Evolutionary conservation across 2,329 filamentous ascomycete species (phyloP).

Genomic region (Ophiostoma piceae): DNA sequence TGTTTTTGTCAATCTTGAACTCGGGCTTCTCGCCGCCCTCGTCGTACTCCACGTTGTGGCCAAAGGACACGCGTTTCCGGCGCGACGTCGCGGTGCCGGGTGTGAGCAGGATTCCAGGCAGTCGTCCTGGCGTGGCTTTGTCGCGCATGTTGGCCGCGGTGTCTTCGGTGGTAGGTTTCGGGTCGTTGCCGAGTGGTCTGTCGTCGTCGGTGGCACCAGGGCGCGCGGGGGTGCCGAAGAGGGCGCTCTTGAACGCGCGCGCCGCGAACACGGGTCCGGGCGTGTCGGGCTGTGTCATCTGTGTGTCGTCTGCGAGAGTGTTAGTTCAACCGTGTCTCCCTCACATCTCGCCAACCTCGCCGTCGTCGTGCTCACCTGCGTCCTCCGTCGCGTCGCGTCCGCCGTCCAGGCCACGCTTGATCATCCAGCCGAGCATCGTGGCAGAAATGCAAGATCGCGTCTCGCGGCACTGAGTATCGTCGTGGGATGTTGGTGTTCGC

Average conservation of each 20-base stretch:
- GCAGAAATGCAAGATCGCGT: not conserved
- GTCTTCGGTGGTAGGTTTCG: not conserved
- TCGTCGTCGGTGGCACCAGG: conserved; percentile 27
- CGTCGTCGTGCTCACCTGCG: not conserved
- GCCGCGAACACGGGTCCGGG: conserved; percentile 63
- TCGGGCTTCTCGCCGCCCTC: conserved; percentile 35
- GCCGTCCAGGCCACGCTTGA: conserved; percentile 43
- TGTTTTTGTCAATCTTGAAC: conserved; percentile 27
- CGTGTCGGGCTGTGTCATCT: conserved; percentile 57
- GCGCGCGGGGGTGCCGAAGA: conserved; percentile 55
- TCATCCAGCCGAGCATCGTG: conserved; percentile 56
- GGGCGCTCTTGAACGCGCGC: conserved; percentile 57
- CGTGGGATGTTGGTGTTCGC: not conserved
- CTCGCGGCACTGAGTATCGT: not conserved
- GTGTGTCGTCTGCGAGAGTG: conserved; percentile 38
- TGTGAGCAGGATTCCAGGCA: conserved; percentile 57
- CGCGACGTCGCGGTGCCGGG: conserved; percentile 57
- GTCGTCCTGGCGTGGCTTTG: conserved; percentile 29
- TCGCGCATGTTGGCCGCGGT: conserved; percentile 26
- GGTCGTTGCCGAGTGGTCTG: conserved; percentile 35
- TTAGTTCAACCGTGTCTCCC: conserved; percentile 14
- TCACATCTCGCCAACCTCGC: not conserved
- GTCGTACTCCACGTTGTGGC: conserved; percentile 48
- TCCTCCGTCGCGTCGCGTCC: conserved; percentile 26
- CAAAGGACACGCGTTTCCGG: conserved; percentile 62